Percentiles rank a stretch among this genome's conserved stretches.
Conservation (phyloP, 331 rosid species). For the Rhamnella rubrinervis region DNA sequence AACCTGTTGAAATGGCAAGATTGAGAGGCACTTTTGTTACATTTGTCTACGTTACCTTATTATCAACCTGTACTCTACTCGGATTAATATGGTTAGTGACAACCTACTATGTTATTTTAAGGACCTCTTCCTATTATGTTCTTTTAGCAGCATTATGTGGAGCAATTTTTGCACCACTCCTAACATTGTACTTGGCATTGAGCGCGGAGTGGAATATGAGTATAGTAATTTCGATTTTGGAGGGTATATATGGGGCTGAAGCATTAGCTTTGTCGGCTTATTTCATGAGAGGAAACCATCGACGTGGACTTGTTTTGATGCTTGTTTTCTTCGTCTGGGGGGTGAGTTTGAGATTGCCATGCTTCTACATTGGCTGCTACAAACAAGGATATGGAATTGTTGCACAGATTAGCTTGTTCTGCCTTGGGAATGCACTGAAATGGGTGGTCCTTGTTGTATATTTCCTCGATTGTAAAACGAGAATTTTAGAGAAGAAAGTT, state of each 20-base stretch:
- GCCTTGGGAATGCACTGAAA: constrained; percentile 41
- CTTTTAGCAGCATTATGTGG: constrained; percentile 5
- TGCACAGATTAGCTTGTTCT: constrained; percentile 31
- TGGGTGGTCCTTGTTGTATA: constrained; percentile 53
- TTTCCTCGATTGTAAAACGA: constrained; percentile 42
- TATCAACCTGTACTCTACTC: constrained; percentile 22
- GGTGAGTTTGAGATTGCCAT: constrained; percentile 30
- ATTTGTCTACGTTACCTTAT: constrained; percentile 13
- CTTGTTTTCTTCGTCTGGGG: constrained; percentile 37
- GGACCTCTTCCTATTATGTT: not conserved
- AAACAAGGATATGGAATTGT: constrained; percentile 36
- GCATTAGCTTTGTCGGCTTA: constrained; percentile 38
- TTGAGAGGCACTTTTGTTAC: constrained; percentile 39
- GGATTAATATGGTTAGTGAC: constrained; percentile 31
- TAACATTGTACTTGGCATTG: constrained; percentile 45
- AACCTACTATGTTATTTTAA: constrained; percentile 14
- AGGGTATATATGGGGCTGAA: constrained; percentile 39
- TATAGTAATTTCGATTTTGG: constrained; percentile 50
- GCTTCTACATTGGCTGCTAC: constrained; percentile 31
- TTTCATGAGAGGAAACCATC: constrained; percentile 33
- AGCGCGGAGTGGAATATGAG: constrained; percentile 62
- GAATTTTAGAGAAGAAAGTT: constrained; percentile 32
- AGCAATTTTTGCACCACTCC: constrained; percentile 19
- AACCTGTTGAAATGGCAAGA: constrained; percentile 23
- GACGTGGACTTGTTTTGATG: constrained; percentile 41